Base-by-base conservation (phyloP, 805 yeast genomes). In the Candida suzukii region DNA sequence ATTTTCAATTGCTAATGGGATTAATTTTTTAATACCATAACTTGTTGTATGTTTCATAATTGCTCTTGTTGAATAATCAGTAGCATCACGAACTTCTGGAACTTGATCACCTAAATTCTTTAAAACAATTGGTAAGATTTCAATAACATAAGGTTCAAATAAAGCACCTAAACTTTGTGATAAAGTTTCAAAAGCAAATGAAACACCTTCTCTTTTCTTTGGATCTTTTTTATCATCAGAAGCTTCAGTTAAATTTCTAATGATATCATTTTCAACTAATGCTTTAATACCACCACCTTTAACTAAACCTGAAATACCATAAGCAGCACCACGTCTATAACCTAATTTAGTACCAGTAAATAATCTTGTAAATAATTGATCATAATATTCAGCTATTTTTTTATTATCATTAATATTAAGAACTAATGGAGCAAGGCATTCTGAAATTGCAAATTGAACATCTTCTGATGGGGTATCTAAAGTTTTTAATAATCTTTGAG, bases 131-230 rank as follows among this genome's bases (percentile, higher is more conserved):
- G 98, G 97, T 50, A 93, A 66, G 26, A 88, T 71, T 58, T 88
- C 96, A 49, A 91, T 76, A 27, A 88, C 96, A 53, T 90, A 93
- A 1, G 99, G 99, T 63, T 93, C 99, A 56, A 93, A 93, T 46
- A 68, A 73, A 37, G 78, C 71, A 13, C 90, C 93, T 40, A 91
- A 66, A 19, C 81, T 71, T 52, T 73, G 77, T 0, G 98, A 88
- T 31, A 93, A 65, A 41, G 95, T 84, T 57, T 88, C 95, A 51
- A 91, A 81, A 0, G 86, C 85, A 60, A 82, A 79, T 4, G 91
- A 83, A 9, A 88, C 96, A 47, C 96, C 87, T 60, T 90, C 96
- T 52, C 98, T 76, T 46, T 76, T 76, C 35, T 72, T 70, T 1
- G 82, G 66, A 49, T 81, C 82, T 58, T 78, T 84, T 61, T 83